Base-by-base conservation (phyloP, 2,329 filamentous ascomycete genomes). In the Sporothrix dimorphospora region DNA sequence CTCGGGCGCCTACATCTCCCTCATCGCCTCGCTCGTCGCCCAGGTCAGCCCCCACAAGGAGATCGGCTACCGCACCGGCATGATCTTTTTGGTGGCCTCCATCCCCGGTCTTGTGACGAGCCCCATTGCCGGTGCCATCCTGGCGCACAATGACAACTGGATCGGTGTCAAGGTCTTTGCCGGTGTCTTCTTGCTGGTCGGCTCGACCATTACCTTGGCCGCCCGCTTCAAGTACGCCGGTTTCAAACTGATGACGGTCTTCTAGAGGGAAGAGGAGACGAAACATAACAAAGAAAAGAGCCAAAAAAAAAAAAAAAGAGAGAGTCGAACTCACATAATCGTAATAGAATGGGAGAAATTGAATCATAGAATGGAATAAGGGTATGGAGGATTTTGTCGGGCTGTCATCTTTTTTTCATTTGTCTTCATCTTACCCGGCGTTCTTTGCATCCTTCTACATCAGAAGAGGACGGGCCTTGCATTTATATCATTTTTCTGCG, bases 41-140 rank as follows among this genome's bases (percentile, higher is more conserved):
- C 86, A 90, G 74, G 87, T 91, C 72, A 87, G 85, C 1, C 85
- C 87, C 45, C 80, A 87, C 70, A 79, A 82, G 1, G 83, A 88
- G 76, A 85, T 90, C 9, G 88, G 88, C 1, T 83, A 86, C 12
- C 82, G 87, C 7, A 86, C 83, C 2, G 88, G 88, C 0, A 82
- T 84, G 0, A 80, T 85, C 66, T 89, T 88, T 76, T 83, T 83
- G 16, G 78, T 86, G 14, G 79, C 85, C n/a, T 82, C 83, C 16
- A 77, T 89, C 34, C 85, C 84, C 0, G 86, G 85, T 9, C 78
- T 90, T 49, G 83, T 85, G 5, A 83, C 85, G 1, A 83, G 80
- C 66, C 86, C 86, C 0, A 86, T 88, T 73, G 84, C 81, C 0
- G 85, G 85, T 4, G 82, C 81, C 67, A 77, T 78, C 34, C 65